Conservation (phyloP, 2,329 filamentous ascomycete species). For the Erysiphe pulchra region DNA sequence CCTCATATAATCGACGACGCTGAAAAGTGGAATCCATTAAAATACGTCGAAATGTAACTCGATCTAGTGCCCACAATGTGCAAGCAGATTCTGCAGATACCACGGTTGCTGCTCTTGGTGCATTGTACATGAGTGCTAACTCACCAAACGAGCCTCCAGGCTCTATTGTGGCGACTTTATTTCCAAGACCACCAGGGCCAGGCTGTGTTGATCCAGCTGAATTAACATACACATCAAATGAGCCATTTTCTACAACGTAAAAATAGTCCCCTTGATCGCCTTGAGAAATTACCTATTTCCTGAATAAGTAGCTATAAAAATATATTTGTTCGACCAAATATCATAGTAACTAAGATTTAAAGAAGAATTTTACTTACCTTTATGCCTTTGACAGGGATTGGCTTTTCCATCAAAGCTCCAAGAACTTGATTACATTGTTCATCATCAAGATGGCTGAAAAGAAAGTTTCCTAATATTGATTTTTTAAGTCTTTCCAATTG, state of each 20-base stretch:
- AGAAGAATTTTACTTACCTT: constrained; percentile 21
- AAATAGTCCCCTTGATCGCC: constrained; percentile 94
- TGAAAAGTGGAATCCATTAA: constrained; percentile 97
- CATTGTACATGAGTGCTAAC: constrained; percentile 95
- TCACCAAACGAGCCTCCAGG: constrained; percentile 89
- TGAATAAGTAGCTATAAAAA: neutral
- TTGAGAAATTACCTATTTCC: constrained; percentile 61
- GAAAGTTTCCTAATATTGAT: constrained; percentile 71
- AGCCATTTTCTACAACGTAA: constrained; percentile 81
- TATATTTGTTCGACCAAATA: no score
- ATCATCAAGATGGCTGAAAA: constrained; percentile 85
- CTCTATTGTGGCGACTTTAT: constrained; percentile 56
- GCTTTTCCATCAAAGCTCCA: constrained; percentile 78
- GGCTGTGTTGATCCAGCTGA: constrained; percentile 48
- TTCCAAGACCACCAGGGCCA: constrained; percentile 58
- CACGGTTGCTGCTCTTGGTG: constrained; percentile 82
- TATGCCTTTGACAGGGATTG: constrained; percentile 72
- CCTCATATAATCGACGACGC: constrained; percentile 87
- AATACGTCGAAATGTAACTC: constrained; percentile 88
- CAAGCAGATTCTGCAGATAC: constrained; percentile 54
- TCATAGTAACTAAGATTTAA: neutral
- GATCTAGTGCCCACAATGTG: constrained; percentile 82
- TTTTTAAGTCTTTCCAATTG: constrained; percentile 56
- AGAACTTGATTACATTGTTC: constrained; percentile 74
- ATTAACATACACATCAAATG: constrained; percentile 82